Conservation (phyloP, 164 flowering plant species). For the Macadamia integrifolia region DNA sequence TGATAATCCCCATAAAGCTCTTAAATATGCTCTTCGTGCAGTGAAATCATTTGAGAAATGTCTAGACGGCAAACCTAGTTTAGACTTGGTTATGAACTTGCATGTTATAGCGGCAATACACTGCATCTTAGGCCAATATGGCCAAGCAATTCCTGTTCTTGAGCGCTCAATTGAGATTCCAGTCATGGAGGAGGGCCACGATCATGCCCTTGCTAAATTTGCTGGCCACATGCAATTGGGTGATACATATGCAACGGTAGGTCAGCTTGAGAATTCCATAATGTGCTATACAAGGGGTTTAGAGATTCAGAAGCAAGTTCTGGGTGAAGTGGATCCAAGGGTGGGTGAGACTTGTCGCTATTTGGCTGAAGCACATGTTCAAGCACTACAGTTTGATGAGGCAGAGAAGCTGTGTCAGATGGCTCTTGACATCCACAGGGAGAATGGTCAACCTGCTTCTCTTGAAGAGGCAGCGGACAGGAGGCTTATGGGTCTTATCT, state of each 20-base stretch:
- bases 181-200: constrained; percentile 59
- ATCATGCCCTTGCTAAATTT: constrained; percentile 89
- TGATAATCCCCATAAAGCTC: constrained; percentile 71
- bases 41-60: constrained; percentile 74
- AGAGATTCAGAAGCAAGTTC: constrained; percentile 59
- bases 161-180: constrained; percentile 82
- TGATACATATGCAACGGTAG: constrained; percentile 85
- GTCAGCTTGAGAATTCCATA: constrained; percentile 79
- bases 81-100: constrained; percentile 85
- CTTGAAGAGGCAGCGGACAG: constrained; percentile 92
- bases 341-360: constrained; percentile 96
- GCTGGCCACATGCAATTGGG: constrained; percentile 96
- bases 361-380: constrained; percentile 85
- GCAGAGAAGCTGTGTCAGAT: constrained; percentile 71
- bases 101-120: constrained; percentile 88
- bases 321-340: constrained; percentile 81
- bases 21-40: constrained; percentile 72
- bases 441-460: constrained; percentile 62
- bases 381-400: constrained; percentile 89
- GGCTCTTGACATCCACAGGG: constrained; percentile 86
- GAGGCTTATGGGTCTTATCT: constrained; percentile 94
- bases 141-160: constrained; percentile 73
- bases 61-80: constrained; percentile 65
- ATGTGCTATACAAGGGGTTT: constrained; percentile 59
- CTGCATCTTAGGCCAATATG: constrained; percentile 72